Base-by-base conservation (phyloP, 805 yeast species). In the Candida pseudofarinosa region DNA sequence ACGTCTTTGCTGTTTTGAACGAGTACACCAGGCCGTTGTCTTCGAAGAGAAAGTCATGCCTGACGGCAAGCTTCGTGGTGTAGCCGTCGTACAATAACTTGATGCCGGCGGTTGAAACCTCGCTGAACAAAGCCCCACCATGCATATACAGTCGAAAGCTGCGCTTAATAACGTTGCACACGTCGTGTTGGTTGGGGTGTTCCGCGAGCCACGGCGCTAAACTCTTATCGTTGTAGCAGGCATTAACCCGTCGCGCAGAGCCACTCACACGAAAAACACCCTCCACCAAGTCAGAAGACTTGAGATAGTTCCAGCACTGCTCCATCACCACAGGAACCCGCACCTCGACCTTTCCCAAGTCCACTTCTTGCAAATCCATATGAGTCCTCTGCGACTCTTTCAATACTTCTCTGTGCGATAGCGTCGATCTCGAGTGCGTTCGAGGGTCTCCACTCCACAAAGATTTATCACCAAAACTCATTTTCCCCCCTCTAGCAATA, bases 251-350 rank as follows among this genome's bases (percentile, higher is more conserved):
- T 35, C 58, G 53, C 20, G 53, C 52, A 1, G 67, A 62, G 8
- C 69, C 69, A 38, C 57, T 60, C 15, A 63, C 54, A 20, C 69
- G 49, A 41, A 63, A 63, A 5, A 62, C 46, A 14, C 69, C 69
- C 38, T 62, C 64, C 16, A 47, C 48, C 1, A 56, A 39, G 12
- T 30, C 39, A 4, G 56, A 46, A 4, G 37, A 40, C 5, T 54
- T 41, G 4, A 63, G 46, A 40, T 49, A 56, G 13, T 49, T 30
- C 36, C 55, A 55, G 31, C 60, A 47, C 26, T 53, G 57, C 7
- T 44, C 47, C 16, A 62, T 38, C 19, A 58, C 47, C 16, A 44
- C n/a, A 0, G 64, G 64, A 10, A 58, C 48, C 13, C 42, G 37
- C 6, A 54, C 34, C 5, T 20, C n/a, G 8, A 41, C 33, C 15